Percentiles rank a stretch among this genome's conserved stretches.
Evolutionary conservation across 139 green algal genomes (phyloP).

Genomic region (Haematococcus sp.): DNA sequence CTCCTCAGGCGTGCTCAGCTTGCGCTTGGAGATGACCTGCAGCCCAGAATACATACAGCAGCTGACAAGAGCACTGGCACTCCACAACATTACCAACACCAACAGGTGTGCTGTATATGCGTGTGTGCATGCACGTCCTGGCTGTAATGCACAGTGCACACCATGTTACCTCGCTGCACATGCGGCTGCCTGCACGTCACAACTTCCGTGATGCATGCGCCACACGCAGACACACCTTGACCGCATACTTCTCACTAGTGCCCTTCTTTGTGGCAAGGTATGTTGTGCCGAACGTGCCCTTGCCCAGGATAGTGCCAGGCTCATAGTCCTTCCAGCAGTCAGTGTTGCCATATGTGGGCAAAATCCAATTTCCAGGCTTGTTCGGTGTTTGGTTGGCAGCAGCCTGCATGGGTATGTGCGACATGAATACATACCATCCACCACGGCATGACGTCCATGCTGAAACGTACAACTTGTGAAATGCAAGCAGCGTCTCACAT

Average conservation of each 20-base stretch:
- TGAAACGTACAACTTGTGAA: background rate
- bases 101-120: background rate
- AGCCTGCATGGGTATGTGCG: slow-evolving; percentile 1
- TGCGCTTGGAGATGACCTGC: slow-evolving; percentile 91
- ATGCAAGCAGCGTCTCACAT: too few relatives aligned
- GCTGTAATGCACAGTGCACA: background rate
- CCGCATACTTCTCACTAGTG: slow-evolving; percentile 35
- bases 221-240: slow-evolving; percentile 41
- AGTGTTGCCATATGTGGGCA: slow-evolving; percentile 46
- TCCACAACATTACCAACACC: too few relatives aligned
- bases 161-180: too few relatives aligned
- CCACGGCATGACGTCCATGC: background rate
- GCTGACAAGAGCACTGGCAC: background rate
- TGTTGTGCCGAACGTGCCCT: slow-evolving; percentile 72
- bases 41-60: background rate
- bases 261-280: slow-evolving; percentile 51
- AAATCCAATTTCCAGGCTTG: slow-evolving; percentile 40
- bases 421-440: background rate
- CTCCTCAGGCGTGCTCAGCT: slow-evolving; percentile 85
- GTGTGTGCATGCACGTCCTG: too few relatives aligned
- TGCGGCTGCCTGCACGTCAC: too few relatives aligned
- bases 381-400: background rate
- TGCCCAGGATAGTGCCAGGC: slow-evolving; percentile 54
- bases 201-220: too few relatives aligned
- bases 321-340: slow-evolving; percentile 62